Percentiles rank a stretch among this genome's conserved stretches.
Conservation (phyloP, 495 filamentous ascomycete species). For the Aspergillus egyptiacus region DNA sequence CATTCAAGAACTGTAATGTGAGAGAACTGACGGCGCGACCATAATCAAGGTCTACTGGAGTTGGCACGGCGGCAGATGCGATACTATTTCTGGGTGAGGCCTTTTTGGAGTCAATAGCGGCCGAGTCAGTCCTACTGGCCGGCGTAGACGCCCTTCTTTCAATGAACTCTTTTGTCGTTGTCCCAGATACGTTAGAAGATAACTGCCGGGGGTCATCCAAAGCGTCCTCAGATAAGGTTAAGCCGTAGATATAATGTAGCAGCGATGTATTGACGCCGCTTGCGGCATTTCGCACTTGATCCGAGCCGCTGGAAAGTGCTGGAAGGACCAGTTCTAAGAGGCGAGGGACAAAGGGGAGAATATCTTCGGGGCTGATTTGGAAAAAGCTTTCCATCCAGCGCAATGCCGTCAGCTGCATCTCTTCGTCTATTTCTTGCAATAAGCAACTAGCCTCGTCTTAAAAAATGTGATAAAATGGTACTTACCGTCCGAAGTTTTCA, state of each 20-base stretch:
- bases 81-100: conserved; percentile 39
- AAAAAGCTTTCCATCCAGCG: conserved; percentile 96
- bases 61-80: conserved; percentile 35
- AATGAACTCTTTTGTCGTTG: conserved; percentile 44
- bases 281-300: conserved; percentile 82
- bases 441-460: background rate
- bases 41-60: conserved; percentile 76
- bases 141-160: conserved; percentile 50
- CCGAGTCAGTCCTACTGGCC: conserved; percentile 37
- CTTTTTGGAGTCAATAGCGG: conserved; percentile 26
- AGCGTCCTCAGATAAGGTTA: conserved; percentile 77
- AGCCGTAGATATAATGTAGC: conserved; percentile 82
- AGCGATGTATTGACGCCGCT: conserved; percentile 82
- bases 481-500: conserved; percentile 76
- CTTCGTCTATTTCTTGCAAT: conserved; percentile 56
- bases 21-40: conserved; percentile 94
- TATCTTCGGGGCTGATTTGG: conserved; percentile 94
- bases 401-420: conserved; percentile 82
- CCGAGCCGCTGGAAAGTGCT: conserved; percentile 86
- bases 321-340: conserved; percentile 89
- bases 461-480: background rate
- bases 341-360: conserved; percentile 89
- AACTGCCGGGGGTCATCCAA: conserved; percentile 35
- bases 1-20: conserved; percentile 89
- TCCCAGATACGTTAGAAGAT: conserved; percentile 33